These are phyloP conservation scores for Trypanosoma melophagium DNA, from an alignment of 208 protist genomes.

Conservation along the genomic window DNA sequence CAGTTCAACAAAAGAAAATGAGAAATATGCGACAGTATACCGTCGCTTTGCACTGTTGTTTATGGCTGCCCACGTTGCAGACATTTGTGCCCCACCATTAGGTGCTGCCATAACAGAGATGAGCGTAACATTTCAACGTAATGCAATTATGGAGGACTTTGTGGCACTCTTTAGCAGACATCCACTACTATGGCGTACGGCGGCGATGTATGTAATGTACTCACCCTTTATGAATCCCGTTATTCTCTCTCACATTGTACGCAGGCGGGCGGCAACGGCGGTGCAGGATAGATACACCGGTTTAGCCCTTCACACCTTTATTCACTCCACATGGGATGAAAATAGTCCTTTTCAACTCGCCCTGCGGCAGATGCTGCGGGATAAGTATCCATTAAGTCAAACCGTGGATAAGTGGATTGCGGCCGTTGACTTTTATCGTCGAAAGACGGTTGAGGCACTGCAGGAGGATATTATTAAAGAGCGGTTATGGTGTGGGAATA, in stretches of 20 bases:
- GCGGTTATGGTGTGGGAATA: conserved; percentile 35
- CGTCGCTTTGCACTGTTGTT: conserved; percentile 49
- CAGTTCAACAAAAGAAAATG: neutral
- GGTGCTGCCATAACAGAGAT: conserved; percentile 39
- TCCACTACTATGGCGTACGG: conserved; percentile 57
- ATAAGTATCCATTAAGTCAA: conserved; percentile 37
- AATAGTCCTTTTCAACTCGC: conserved; percentile 42
- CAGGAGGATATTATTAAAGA: conserved; percentile 49
- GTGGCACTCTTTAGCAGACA: conserved; percentile 44
- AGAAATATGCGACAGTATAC: conserved; percentile 3
- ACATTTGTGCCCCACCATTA: conserved; percentile 60
- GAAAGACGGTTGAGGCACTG: conserved; percentile 37
- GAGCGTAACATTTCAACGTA: conserved; percentile 56
- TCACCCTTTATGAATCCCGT: conserved; percentile 70
- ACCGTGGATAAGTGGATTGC: conserved; percentile 60
- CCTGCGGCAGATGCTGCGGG: conserved; percentile 40
- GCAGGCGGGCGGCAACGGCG: conserved; percentile 31
- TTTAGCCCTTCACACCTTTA: conserved; percentile 44
- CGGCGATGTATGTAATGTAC: conserved; percentile 61
- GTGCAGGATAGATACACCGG: conserved; percentile 39
- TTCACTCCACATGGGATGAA: conserved; percentile 46
- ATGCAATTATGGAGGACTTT: conserved; percentile 52
- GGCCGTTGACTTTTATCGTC: conserved; percentile 49
- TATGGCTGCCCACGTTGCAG: conserved; percentile 81
- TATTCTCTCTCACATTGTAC: conserved; percentile 41